Percentiles rank a stretch among this genome's conserved stretches.
Evolutionary conservation across 352 stramenopile genomes (phyloP).

Genomic region (Phytophthora gonapodyides): DNA sequence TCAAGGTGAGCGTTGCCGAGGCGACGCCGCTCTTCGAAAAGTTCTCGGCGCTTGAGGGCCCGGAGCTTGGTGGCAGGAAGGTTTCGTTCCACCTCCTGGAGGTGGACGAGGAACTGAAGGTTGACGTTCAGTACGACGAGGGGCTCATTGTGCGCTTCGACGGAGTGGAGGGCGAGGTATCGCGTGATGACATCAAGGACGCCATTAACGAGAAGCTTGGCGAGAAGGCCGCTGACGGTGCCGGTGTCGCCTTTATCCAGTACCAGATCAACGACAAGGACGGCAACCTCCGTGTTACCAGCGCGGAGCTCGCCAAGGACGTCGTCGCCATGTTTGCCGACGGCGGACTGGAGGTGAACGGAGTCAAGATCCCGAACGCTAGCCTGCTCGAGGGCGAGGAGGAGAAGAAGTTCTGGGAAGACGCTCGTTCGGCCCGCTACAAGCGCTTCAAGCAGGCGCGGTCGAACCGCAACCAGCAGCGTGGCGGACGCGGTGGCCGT

Average conservation of each 20-base stretch:
- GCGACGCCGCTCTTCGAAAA: conserved; percentile 76
- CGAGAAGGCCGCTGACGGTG: conserved; percentile 61
- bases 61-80: conserved; percentile 76
- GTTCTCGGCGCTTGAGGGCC: conserved; percentile 57
- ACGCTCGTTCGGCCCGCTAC: conserved; percentile 66
- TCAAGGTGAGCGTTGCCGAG: conserved; percentile 54
- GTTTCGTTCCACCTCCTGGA: conserved; percentile 78
- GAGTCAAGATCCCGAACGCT: conserved; percentile 60
- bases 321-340: conserved; percentile 66
- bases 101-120: conserved; percentile 66
- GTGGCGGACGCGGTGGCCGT: conserved; percentile 37
- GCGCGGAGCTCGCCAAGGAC: conserved; percentile 61
- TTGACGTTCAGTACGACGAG: conserved; percentile 83
- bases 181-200: conserved; percentile 88
- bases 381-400: conserved; percentile 71
- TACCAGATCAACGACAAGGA: conserved; percentile 82
- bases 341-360: conserved; percentile 71
- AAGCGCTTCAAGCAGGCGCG: conserved; percentile 83
- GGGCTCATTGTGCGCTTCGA: conserved; percentile 87
- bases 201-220: conserved; percentile 83
- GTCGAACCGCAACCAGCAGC: conserved; percentile 73
- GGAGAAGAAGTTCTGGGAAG: conserved; percentile 88
- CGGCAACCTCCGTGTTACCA: conserved; percentile 68
- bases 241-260: conserved; percentile 84
- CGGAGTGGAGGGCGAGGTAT: conserved; percentile 77